Evolutionary conservation across 139 green algal species (phyloP).

Genomic region (Coelastrella sp.): DNA sequence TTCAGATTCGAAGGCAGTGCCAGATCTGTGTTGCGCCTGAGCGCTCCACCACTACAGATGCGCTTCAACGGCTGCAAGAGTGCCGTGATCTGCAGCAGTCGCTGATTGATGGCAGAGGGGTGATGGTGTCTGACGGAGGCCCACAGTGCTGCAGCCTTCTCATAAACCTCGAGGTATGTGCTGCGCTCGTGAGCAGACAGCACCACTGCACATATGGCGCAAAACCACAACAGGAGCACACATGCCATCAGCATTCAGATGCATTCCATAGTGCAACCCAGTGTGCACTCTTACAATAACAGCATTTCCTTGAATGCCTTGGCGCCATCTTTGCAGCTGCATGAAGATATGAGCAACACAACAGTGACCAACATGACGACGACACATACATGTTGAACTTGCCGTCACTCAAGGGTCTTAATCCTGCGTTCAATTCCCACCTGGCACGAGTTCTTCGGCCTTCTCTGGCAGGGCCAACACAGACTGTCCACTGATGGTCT

Average conservation of each 20-base stretch:
- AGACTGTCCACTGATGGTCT: constrained; percentile 64
- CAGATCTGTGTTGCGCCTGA: constrained; percentile 54
- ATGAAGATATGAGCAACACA: too few species aligned
- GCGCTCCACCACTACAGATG: too few species aligned
- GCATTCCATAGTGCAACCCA: too few species aligned
- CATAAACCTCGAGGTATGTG: constrained; percentile 64
- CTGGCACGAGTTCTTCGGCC: constrained; percentile 66
- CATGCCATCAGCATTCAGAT: not conserved
- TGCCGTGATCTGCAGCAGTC: constrained; percentile 76
- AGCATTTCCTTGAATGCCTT: too few species aligned
- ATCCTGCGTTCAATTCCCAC: constrained; percentile 46
- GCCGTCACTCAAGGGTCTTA: too few species aligned
- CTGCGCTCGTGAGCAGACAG: constrained; percentile 62
- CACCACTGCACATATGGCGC: constrained; percentile 68
- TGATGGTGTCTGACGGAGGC: not conserved
- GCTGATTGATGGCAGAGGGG: constrained; percentile 53
- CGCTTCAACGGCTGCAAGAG: constrained; percentile 80
- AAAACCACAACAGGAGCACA: not conserved
- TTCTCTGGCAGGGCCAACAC: constrained; percentile 77
- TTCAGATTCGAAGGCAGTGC: not conserved
- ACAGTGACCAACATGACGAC: not conserved
- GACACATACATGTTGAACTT: not conserved
- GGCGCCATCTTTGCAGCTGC: too few species aligned
- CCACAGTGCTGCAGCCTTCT: constrained; percentile 43
- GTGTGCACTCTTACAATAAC: too few species aligned